Percentiles rank a stretch among this genome's conserved stretches.
phyloP scores from a whole-genome alignment of 352 stramenopile genomes.

The Globisporangium heterothallicum region DNA sequence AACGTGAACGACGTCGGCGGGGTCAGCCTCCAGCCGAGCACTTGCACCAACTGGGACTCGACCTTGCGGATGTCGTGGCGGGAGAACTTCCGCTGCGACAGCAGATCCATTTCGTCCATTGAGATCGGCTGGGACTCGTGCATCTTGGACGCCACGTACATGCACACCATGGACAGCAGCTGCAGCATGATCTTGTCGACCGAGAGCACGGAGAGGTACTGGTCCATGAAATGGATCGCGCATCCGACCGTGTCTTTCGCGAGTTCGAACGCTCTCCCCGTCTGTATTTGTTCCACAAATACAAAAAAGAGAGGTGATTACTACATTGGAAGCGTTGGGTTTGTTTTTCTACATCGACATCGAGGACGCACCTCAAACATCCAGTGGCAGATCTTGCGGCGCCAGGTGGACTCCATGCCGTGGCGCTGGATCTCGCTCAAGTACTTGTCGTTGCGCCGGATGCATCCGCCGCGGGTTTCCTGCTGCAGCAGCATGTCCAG shows the following conservation, averaged over 20 bases:
- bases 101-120: conserved; percentile 48
- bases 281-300: conserved; percentile 24
- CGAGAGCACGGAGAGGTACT: conserved; percentile 32
- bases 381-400: conserved; percentile 39
- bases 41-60: conserved; percentile 27
- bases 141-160: conserved; percentile 53
- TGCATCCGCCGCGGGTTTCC: conserved; percentile 15
- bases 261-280: conserved; percentile 41
- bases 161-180: conserved; percentile 42
- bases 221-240: conserved; percentile 42
- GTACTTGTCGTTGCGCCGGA: conserved; percentile 24
- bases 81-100: conserved; percentile 41
- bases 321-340: no score
- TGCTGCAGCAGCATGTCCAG: conserved; percentile 22
- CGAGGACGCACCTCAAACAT: conserved; percentile 36
- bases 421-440: conserved; percentile 26
- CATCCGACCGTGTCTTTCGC: conserved; percentile 38
- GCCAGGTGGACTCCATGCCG: conserved; percentile 39
- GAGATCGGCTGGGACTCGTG: conserved; percentile 45
- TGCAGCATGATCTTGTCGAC: conserved; percentile 52
- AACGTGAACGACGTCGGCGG: conserved; percentile 37
- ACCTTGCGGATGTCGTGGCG: conserved; percentile 31
- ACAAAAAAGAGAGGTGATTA: neutral
- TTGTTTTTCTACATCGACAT: neutral
- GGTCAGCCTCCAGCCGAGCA: conserved; percentile 31